Percentiles rank a stretch among this genome's conserved stretches.
Evolutionary conservation across 2,329 filamentous ascomycete genomes (phyloP).

Genomic region (Pleurostoma richardsiae): DNA sequence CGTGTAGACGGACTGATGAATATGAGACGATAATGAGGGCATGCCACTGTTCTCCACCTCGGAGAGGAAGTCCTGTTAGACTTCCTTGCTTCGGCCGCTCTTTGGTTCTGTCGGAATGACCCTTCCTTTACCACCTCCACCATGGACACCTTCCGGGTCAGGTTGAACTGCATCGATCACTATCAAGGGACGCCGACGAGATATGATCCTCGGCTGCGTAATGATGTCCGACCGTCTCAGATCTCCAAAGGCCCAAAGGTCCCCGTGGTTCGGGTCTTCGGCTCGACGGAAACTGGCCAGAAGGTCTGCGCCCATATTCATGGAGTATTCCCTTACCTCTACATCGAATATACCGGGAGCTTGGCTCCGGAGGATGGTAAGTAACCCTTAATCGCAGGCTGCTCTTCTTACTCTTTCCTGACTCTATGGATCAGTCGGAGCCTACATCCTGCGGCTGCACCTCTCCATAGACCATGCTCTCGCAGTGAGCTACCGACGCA

Average conservation of each 20-base stretch:
- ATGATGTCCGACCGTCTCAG: conserved; percentile 54
- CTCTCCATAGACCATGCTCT: conserved; percentile 88
- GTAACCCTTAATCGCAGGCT: conserved; percentile 13
- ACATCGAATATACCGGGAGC: conserved; percentile 74
- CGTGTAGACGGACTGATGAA: too few relatives aligned
- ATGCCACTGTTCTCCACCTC: too few relatives aligned
- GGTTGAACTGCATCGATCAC: conserved; percentile 92
- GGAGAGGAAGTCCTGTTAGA: too few relatives aligned
- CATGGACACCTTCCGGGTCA: conserved; percentile 77
- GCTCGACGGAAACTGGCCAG: conserved; percentile 88
- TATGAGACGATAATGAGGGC: too few relatives aligned
- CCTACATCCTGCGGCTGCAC: conserved; percentile 74
- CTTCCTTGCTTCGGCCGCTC: too few relatives aligned
- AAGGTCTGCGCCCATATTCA: conserved; percentile 96
- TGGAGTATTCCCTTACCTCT: conserved; percentile 94
- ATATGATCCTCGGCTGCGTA: conserved; percentile 75
- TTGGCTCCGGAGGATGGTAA: conserved; percentile 63
- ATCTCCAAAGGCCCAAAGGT: conserved; percentile 64
- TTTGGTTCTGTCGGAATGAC: too few relatives aligned
- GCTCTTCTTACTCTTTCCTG: conserved; percentile 4
- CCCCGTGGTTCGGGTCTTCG: conserved; percentile 86
- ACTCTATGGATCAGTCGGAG: conserved; percentile 48
- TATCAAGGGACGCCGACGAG: conserved; percentile 77
- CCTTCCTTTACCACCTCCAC: conserved; percentile 7
- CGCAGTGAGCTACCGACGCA: conserved; percentile 76